Evolutionary conservation across 1,284 basidiomycete genomes (phyloP), one percentile per base, ranked within the genome.

Genomic region (Tylopilus orsonianus): DNA sequence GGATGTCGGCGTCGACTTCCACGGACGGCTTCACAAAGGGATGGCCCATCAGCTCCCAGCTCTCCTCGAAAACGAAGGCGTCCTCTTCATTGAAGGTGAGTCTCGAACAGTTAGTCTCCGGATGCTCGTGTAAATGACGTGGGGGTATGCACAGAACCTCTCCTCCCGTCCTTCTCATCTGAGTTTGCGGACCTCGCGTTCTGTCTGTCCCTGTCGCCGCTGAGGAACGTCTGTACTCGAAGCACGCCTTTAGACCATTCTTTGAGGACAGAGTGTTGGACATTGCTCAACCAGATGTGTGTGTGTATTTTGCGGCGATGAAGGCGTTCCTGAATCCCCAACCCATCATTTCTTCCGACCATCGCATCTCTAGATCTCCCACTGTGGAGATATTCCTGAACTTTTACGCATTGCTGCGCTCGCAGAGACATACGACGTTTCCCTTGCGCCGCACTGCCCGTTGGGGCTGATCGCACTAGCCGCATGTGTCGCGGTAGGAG

Each of bases 21-120:
- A 80, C 53, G 81, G 82, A 20, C 71, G 83, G 14, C 71, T 89
- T 20, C 85, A 89, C 65, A 86, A 85, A 56, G 77, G 80, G 7
- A 85, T 89, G 78, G 85, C 86, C n/a, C 88, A 84, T 61, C 87
- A 88, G 62, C 77, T 90, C 10, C 86, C 82, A 4, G 77, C 75
- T 50, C 67, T 80, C 3, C 74, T 90, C 5, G 85, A 87, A 55
- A 81, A 81, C 7, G 73, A 83, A 46, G 72, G 76, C 26, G 84
- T 85, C 0, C 65, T 90, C 16, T 90, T 90, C 65, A 87, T 89
- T 56, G 86, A 90, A 72, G 78, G 79, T 72, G 50, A 32, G 42
- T 49, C 16, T 16, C 16, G 38, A 9, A 37, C 10, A 16, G 36
- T 18, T 19, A 8, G 32, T 33, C 10, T 44, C n/a, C 44, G n/a